Percentiles rank a stretch among this genome's conserved stretches.
Evolutionary conservation across 805 yeast species (phyloP).

Genomic region (Suhomyces tanzawaensis): DNA sequence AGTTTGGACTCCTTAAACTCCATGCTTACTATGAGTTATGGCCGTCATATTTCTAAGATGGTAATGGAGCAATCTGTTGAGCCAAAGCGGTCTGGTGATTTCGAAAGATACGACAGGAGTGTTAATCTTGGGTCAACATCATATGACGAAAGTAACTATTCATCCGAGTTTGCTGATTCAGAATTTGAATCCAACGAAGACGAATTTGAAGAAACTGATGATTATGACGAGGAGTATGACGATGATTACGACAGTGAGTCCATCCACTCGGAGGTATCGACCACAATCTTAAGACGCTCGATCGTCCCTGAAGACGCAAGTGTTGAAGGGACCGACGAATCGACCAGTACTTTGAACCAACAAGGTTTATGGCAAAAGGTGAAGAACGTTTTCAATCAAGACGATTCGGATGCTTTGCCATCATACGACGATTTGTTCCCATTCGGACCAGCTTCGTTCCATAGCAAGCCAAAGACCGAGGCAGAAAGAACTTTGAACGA

Average conservation of each 20-base stretch:
- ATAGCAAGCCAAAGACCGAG: slow-evolving; percentile 32
- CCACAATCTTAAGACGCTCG: neutral
- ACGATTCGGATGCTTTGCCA: slow-evolving; percentile 47
- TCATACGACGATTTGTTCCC: slow-evolving; percentile 78
- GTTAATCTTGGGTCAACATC: neutral
- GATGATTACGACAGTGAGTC: slow-evolving; percentile 14
- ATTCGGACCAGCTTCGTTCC: slow-evolving; percentile 26
- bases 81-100: slow-evolving; percentile 3
- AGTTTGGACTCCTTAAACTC: slow-evolving; percentile 42
- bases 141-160: slow-evolving; percentile 10
- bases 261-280: neutral
- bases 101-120: neutral
- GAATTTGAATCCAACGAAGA: slow-evolving; percentile 35
- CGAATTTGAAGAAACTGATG: slow-evolving; percentile 32
- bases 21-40: slow-evolving; percentile 37
- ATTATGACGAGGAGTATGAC: slow-evolving; percentile 18
- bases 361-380: slow-evolving; percentile 43
- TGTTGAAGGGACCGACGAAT: slow-evolving; percentile 4
- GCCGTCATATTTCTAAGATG: slow-evolving; percentile 42
- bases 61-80: slow-evolving; percentile 19
- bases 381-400: slow-evolving; percentile 40
- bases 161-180: slow-evolving; percentile 31
- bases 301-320: neutral
- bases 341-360: slow-evolving; percentile 4
- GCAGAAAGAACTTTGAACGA: slow-evolving; percentile 32